These are phyloP conservation scores for Lachnellula subtilissima DNA, from an alignment of 2,329 filamentous ascomycete species.

Conservation along the genomic window DNA sequence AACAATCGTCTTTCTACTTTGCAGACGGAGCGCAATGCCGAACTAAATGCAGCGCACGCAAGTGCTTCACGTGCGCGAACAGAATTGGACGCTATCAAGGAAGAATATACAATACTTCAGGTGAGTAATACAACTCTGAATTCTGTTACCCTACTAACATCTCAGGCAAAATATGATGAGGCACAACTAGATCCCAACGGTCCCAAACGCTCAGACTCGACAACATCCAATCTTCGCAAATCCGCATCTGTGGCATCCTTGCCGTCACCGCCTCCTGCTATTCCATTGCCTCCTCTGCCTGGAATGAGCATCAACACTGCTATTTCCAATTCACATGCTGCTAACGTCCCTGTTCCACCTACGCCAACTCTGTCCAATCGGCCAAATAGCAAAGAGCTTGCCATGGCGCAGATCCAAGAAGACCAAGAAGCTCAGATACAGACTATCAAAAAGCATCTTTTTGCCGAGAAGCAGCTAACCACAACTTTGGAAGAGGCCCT, in stretches of 20 bases:
- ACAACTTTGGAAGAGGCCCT: conserved; percentile 93
- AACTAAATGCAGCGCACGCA: conserved; percentile 73
- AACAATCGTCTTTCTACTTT: conserved; percentile 82
- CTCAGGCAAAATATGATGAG: conserved; percentile 58
- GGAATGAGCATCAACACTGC: conserved; percentile 43
- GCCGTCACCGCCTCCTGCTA: conserved; percentile 89
- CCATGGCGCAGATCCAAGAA: conserved; percentile 75
- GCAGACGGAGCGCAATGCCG: conserved; percentile 66
- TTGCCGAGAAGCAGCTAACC: conserved; percentile 93
- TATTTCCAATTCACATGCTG: conserved; percentile 37
- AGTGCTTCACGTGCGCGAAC: conserved; percentile 58
- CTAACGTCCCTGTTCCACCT: conserved; percentile 38
- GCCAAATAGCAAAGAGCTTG: conserved; percentile 76
- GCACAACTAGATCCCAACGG: conserved; percentile 34
- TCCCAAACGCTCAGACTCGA: conserved; percentile 53
- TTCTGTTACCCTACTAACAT: conserved; percentile 13
- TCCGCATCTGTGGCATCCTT: conserved; percentile 76
- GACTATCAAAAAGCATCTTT: conserved; percentile 93
- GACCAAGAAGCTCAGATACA: conserved; percentile 93
- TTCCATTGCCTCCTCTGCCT: conserved; percentile 90
- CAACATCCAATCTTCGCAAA: conserved; percentile 57
- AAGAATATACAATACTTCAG: conserved; percentile 72
- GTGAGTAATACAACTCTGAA: conserved; percentile 21
- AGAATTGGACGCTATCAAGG: conserved; percentile 62
- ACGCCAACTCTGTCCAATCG: conserved; percentile 57